These are phyloP conservation scores for Monocercomonoides exilis DNA, from an alignment of 78 protist genomes.

Conservation along the genomic window DNA sequence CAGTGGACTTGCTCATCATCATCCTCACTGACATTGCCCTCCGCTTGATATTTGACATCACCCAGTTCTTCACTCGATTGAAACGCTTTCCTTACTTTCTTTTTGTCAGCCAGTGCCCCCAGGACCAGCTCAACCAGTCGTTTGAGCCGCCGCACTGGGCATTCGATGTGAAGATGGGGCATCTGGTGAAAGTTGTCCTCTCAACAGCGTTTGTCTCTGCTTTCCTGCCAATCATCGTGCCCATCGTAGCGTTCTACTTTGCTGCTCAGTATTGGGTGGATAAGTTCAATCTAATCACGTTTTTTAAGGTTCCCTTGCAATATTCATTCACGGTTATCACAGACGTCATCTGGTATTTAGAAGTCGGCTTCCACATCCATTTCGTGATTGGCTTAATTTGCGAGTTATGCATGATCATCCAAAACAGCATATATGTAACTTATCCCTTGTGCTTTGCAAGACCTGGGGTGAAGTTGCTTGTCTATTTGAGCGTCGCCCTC, in stretches of 20 bases:
- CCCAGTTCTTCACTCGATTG: background rate
- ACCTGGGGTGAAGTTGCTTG: too few species aligned
- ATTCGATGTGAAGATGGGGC: background rate
- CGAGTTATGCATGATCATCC: background rate
- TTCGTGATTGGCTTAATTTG: background rate
- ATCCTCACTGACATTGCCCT: background rate
- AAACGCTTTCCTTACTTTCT: background rate
- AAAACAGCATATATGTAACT: background rate
- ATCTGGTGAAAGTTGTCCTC: background rate
- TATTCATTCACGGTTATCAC: background rate
- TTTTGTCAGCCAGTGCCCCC: background rate
- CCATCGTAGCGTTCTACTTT: background rate
- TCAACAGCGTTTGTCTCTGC: background rate
- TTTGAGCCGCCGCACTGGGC: background rate
- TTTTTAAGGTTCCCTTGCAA: background rate
- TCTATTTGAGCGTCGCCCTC: too few species aligned
- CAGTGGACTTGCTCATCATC: background rate
- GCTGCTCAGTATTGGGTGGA: background rate
- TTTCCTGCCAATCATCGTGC: background rate
- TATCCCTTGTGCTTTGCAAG: background rate
- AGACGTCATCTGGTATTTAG: background rate
- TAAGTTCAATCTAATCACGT: background rate
- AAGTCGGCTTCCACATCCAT: background rate
- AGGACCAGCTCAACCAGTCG: background rate
- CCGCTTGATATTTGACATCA: background rate